These are phyloP conservation scores for Fusarium secorum DNA, from an alignment of 2,329 filamentous ascomycete genomes.

Conservation along the genomic window DNA sequence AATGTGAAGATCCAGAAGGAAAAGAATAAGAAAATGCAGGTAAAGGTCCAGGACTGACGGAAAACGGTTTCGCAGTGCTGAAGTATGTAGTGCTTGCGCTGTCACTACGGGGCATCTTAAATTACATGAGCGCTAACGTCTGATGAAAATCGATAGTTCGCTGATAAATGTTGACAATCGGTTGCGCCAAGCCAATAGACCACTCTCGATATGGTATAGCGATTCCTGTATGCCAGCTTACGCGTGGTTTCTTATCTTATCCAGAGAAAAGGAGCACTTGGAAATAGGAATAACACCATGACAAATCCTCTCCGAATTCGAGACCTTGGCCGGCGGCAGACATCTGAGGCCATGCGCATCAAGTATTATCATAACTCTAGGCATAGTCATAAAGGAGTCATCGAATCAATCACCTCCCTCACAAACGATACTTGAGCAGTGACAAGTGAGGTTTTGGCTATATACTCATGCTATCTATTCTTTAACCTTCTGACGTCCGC, in stretches of 20 bases:
- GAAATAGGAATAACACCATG: neutral
- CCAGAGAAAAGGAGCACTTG: neutral
- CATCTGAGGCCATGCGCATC: neutral
- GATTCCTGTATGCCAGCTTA: too few species aligned
- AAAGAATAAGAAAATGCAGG: neutral
- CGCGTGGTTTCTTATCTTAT: neutral
- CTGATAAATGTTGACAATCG: neutral
- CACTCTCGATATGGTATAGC: neutral
- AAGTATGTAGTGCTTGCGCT: neutral
- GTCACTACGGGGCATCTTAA: neutral
- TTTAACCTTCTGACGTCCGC: accelerated
- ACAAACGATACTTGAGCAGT: neutral
- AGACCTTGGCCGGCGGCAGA: neutral
- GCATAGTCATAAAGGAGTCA: accelerated
- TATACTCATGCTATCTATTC: too few species aligned
- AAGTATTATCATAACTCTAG: neutral
- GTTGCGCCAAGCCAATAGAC: neutral
- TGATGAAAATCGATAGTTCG: neutral
- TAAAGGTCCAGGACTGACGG: neutral
- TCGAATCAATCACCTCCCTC: neutral
- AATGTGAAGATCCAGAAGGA: neutral
- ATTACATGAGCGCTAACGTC: neutral
- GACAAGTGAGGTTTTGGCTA: neutral
- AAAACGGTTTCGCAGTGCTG: neutral
- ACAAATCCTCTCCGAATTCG: neutral